Base-by-base conservation (phyloP, 2,329 filamentous ascomycete species). In the Rhynchosporium graminicola region DNA sequence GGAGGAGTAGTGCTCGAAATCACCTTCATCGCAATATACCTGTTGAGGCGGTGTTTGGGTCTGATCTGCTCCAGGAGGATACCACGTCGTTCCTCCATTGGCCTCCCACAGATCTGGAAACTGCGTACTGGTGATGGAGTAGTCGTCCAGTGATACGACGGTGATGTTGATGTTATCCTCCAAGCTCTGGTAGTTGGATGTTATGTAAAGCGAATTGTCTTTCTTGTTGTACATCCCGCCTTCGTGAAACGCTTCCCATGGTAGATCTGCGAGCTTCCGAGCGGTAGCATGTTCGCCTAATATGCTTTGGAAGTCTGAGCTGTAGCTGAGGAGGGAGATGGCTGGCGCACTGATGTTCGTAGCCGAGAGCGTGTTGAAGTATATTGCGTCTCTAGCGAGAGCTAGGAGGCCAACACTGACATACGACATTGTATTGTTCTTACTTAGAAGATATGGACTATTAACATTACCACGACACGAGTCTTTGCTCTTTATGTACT, bases 191-290 rank as follows among this genome's bases (percentile, higher is more conserved):
- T 47, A 55, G 26, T 60, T 60, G 40, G 59, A 60, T 3, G 48
- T 60, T 4, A 60, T 29, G 43, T 60, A 60, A 8, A 60, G 59
- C 10, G 59, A 54, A 20, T 60, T 47, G 12, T 60, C 59, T 33
- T 60, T 60, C 40, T 55, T 46, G 43, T 55, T 60, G 43, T 60
- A 60, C n/a, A 60, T 60, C 8, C 59, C 59, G 15, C 38, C 48
- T 40, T 60, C 59, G 20, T 60, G 59, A 31, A 60, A 60, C 1
- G 59, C 59, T 60, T 55, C 20, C 59, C 59, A 60, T 26, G 59
- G 59, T 4, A 60, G 50, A 55, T 60, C 59, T 4, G 50, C 48
- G 7, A 60, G 43, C n/a, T 60, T 46, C n/a, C 59, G 40, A n/a
- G 50, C 59, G 1, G 48, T 56, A 6, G 59, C 59, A 55, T 47